Evolutionary conservation across 2,329 filamentous ascomycete genomes (phyloP), one percentile per base, ranked within the genome.

Genomic region (Phialophora expanda): DNA sequence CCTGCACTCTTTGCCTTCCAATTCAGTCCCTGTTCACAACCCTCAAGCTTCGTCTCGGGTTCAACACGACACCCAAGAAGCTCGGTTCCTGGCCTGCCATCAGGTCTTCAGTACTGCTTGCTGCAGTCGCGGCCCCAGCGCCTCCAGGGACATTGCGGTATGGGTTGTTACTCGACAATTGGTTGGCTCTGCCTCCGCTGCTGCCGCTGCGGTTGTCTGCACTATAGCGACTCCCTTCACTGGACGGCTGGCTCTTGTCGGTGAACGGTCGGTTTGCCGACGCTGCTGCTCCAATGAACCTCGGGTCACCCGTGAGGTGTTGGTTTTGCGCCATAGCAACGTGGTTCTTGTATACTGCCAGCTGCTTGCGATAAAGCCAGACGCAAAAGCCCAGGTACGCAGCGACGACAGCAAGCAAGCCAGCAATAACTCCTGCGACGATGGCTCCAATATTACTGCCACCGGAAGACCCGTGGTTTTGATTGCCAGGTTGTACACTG

Each of bases 301-400:
- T 44, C 9, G 79, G 77, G 46, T 75, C 78, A 51, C 79, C 81
- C 22, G 79, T 77, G n/a, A 79, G 76, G 1, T 80, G 78, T 58
- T 86, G 85, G 3, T 84, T 82, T 73, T 91, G 89, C 1, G 85
- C 81, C 72, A 89, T 85, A 1, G 87, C 86, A 34, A 90, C 84
- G 74, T 92, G 90, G 38, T 84, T 81, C 76, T 89, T 88, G 81
- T 92, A 93, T 9, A 90, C 84, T 32, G 80, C 77, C 17, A 92
- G 84, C 75, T 90, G 89, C 56, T 88, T 87, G 30, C 89, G 84
- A 80, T 92, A 92, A 7, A 93, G 79, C 86, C 88, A 92, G 64
- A 92, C 90, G 73, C 87, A 90, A 81, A 92, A 92, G 65, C 89
- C 90, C 28, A 92, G 86, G 77, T 92, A 92, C 41, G 87, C 85